These are phyloP conservation scores for Mycena filopes DNA, from an alignment of 768 basidiomycete species.

Conservation along the genomic window DNA sequence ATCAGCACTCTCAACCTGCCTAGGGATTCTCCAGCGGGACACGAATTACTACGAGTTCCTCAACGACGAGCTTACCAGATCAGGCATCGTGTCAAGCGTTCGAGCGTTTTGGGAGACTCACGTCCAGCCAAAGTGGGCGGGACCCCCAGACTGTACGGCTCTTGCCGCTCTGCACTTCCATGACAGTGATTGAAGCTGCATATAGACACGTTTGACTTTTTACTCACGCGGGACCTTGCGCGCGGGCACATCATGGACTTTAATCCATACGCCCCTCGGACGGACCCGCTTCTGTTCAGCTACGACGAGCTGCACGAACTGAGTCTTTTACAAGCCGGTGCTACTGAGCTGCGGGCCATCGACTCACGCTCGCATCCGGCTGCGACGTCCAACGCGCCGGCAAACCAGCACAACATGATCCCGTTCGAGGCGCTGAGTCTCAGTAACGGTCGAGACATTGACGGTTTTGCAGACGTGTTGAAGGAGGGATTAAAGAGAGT, in stretches of 20 bases:
- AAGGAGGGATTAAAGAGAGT: conserved; percentile 59
- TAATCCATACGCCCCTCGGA: conserved; percentile 86
- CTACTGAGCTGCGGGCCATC: conserved; percentile 65
- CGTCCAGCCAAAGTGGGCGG: conserved; percentile 69
- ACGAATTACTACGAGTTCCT: conserved; percentile 89
- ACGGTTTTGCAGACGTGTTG: conserved; percentile 79
- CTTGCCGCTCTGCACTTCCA: conserved; percentile 3
- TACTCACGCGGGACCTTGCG: conserved; percentile 83
- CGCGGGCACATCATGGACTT: conserved; percentile 90
- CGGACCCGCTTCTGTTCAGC: conserved; percentile 89
- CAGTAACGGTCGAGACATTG: conserved; percentile 76
- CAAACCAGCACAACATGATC: conserved; percentile 88
- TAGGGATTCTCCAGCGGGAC: conserved; percentile 84
- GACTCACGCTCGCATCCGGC: conserved; percentile 80
- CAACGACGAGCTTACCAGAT: conserved; percentile 66
- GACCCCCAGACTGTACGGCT: conserved; percentile 71
- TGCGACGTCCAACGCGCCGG: conserved; percentile 73
- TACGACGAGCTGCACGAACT: conserved; percentile 77
- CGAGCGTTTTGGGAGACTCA: conserved; percentile 73
- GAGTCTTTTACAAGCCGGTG: conserved; percentile 23
- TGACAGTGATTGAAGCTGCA: conserved; percentile 58
- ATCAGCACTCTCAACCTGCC: conserved; percentile 53
- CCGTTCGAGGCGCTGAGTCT: conserved; percentile 89
- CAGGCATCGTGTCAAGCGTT: conserved; percentile 63
- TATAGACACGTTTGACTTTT: conserved; percentile 86